phyloP scores from a whole-genome alignment of 2,329 filamentous ascomycete genomes.

The Penicillium griseofulvum region DNA sequence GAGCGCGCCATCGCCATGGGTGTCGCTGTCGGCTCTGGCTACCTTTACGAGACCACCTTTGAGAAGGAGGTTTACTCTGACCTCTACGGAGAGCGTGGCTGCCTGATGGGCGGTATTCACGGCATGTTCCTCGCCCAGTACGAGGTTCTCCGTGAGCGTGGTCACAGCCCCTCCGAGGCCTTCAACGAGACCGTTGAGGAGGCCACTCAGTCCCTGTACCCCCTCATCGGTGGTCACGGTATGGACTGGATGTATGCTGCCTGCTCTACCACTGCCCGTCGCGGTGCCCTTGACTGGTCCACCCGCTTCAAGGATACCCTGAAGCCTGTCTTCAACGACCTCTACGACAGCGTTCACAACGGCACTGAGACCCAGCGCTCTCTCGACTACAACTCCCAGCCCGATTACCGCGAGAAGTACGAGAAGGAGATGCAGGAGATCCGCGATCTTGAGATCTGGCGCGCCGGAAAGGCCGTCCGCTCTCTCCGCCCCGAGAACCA shows the following conservation, averaged over 20 bases:
- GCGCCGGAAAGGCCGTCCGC: constrained; percentile 93
- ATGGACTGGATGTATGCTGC: constrained; percentile 99
- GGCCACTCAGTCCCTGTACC: constrained; percentile 97
- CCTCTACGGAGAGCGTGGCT: constrained; percentile 99
- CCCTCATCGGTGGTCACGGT: constrained; percentile 91
- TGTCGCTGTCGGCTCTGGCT: constrained; percentile 94
- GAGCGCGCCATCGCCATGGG: constrained; percentile 97
- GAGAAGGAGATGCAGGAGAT: constrained; percentile 99
- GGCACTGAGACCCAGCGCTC: constrained; percentile 94
- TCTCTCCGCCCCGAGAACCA: constrained; percentile 84
- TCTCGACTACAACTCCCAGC: constrained; percentile 93
- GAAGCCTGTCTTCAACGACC: constrained; percentile 97
- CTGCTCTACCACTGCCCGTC: constrained; percentile 97
- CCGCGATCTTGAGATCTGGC: constrained; percentile 97
- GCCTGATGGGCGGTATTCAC: constrained; percentile 99
- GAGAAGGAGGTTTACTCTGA: constrained; percentile 99
- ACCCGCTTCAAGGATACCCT: constrained; percentile 95
- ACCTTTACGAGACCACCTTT: constrained; percentile 99
- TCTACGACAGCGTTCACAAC: constrained; percentile 89
- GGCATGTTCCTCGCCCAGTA: constrained; percentile 99
- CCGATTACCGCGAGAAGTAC: constrained; percentile 95
- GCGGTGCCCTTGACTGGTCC: constrained; percentile 98
- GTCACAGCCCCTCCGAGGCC: constrained; percentile 95
- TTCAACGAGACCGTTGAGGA: constrained; percentile 99
- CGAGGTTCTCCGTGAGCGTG: constrained; percentile 98